Evolutionary conservation across 176 grass and related monocot species (phyloP).

Genomic region (Miscanthus lutarioriparius): DNA sequence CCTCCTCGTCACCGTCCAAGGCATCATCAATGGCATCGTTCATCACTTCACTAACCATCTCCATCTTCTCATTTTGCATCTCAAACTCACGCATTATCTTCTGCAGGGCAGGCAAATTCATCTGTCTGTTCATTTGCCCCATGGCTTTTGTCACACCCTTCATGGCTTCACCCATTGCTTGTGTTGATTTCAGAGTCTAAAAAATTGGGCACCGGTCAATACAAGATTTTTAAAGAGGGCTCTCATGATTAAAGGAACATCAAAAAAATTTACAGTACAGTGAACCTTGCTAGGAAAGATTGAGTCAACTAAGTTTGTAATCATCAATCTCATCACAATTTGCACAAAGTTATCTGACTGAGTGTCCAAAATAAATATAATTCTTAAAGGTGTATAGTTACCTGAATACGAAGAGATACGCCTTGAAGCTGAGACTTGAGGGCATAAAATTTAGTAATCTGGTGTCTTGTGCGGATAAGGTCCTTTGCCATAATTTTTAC

Average conservation of each 20-base stretch:
- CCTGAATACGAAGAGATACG: conserved; percentile 91
- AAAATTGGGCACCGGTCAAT: not conserved
- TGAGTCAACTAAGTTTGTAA: not conserved
- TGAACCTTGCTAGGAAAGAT: not conserved
- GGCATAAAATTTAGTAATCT: conserved; percentile 90
- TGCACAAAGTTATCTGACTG: not conserved
- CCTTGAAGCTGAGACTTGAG: conserved; percentile 92
- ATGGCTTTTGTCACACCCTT: conserved; percentile 84
- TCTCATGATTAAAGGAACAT: not conserved
- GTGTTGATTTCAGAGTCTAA: conserved; percentile 86
- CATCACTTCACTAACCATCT: conserved; percentile 72
- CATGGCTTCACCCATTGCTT: conserved; percentile 90
- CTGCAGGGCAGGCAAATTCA: conserved; percentile 69
- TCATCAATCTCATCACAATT: not conserved
- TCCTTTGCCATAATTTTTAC: conserved; percentile 94
- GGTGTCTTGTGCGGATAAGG: conserved; percentile 84
- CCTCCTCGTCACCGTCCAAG: conserved; percentile 75
- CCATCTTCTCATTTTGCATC: conserved; percentile 81
- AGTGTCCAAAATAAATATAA: not conserved
- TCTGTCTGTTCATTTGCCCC: conserved; percentile 75
- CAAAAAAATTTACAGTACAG: not conserved
- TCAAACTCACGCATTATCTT: conserved; percentile 79
- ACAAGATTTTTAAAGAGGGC: not conserved
- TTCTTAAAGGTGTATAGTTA: conserved; percentile 9
- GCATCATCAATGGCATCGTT: conserved; percentile 75